These are phyloP conservation scores for Stenocarpella maydis DNA, from an alignment of 2,329 filamentous ascomycete genomes.

Conservation along the genomic window DNA sequence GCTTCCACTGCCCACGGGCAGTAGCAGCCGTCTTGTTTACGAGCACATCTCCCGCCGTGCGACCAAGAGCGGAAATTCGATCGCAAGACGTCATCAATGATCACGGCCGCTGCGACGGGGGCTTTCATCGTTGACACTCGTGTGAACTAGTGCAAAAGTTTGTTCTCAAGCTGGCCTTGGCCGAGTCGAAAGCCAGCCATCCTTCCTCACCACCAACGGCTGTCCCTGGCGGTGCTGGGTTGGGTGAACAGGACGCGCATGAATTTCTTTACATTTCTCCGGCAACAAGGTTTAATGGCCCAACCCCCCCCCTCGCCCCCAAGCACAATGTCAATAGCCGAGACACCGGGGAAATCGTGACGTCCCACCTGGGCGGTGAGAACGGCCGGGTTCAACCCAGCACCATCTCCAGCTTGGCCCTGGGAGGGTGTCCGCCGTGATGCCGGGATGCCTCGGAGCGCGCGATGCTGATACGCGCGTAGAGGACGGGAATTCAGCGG, in stretches of 20 bases:
- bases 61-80: background rate
- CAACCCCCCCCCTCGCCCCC: constrained; percentile 23
- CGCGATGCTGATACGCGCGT: constrained; percentile 5
- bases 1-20: background rate
- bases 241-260: constrained; percentile 12
- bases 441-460: background rate
- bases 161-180: constrained; percentile 17
- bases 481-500: constrained; percentile 1
- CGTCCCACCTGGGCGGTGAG: constrained; percentile 32
- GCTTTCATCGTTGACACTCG: constrained; percentile 9
- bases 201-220: background rate
- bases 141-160: constrained; percentile 13
- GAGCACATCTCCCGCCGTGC: background rate
- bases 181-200: background rate
- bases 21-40: background rate
- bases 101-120: background rate
- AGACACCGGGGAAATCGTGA: constrained; percentile 19
- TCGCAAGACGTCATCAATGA: constrained; percentile 20
- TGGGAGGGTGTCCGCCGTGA: constrained; percentile 1
- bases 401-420: background rate
- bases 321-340: constrained; percentile 24
- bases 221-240: constrained; percentile 7
- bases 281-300: constrained; percentile 20
- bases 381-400: constrained; percentile 28
- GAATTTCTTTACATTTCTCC: background rate